Evolutionary conservation across 108 stramenopile genomes (phyloP).

Genomic region (Skeletonema tropicum): DNA sequence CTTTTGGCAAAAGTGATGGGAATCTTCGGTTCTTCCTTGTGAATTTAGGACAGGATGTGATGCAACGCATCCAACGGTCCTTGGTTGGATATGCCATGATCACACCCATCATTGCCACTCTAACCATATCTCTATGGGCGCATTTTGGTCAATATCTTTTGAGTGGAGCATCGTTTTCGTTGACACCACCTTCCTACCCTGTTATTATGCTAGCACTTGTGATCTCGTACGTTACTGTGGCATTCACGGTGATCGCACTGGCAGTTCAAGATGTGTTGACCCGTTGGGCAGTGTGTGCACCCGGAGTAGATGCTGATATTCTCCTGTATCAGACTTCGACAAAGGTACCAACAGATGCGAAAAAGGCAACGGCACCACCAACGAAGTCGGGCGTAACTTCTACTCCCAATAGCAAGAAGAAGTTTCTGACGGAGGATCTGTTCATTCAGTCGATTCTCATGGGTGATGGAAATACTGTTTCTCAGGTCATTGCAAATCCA

Average conservation of each 20-base stretch:
- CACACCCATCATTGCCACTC: slow-evolving; percentile 2
- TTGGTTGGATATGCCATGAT: slow-evolving; percentile 12
- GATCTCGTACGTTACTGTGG: slow-evolving; percentile 21
- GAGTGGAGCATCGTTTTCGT: slow-evolving; percentile 5
- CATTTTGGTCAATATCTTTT: slow-evolving; percentile 4
- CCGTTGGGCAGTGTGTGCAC: slow-evolving; percentile 38
- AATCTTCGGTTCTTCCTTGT: neutral
- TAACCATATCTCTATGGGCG: slow-evolving; percentile 11
- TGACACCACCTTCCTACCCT: neutral
- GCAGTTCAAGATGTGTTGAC: slow-evolving; percentile 35
- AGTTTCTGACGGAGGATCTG: slow-evolving; percentile 40
- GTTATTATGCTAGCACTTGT: slow-evolving; percentile 13
- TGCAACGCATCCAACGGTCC: slow-evolving; percentile 11
- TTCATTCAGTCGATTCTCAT: slow-evolving; percentile 35
- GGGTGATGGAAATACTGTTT: slow-evolving; percentile 36
- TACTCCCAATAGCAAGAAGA: neutral
- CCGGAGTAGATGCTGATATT: slow-evolving; percentile 30
- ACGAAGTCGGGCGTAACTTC: neutral
- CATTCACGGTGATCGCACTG: slow-evolving; percentile 15
- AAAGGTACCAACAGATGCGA: neutral
- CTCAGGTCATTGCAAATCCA: slow-evolving; percentile 13
- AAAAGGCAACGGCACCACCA: neutral
- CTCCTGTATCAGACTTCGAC: slow-evolving; percentile 12
- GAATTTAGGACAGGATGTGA: neutral
- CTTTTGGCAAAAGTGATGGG: neutral